These are phyloP conservation scores for Sarcodon sp. DNA, from an alignment of 768 basidiomycete genomes.

Conservation along the genomic window DNA sequence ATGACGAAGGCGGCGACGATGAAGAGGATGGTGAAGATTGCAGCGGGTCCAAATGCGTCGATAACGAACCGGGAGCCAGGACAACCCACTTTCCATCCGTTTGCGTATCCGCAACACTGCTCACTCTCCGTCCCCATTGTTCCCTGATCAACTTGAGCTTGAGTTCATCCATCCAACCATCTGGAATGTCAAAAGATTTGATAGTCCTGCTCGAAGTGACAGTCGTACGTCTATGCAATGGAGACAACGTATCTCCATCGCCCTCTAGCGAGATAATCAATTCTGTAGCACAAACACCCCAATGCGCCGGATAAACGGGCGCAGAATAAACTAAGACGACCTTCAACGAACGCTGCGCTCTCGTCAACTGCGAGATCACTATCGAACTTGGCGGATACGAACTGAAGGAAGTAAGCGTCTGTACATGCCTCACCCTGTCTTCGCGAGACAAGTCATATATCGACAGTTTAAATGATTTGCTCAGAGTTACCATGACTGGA, in stretches of 20 bases:
- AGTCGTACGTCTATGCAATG: constrained; percentile 18
- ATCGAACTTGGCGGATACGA: constrained; percentile 71
- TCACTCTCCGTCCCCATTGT: constrained; percentile 70
- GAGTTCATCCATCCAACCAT: constrained; percentile 57
- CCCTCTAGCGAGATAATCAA: constrained; percentile 39
- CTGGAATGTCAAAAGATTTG: constrained; percentile 59
- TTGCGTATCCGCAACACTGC: constrained; percentile 56
- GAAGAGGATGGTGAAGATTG: background rate
- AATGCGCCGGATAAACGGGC: constrained; percentile 73
- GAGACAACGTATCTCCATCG: constrained; percentile 8
- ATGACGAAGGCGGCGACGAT: constrained; percentile 1
- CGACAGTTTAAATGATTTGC: constrained; percentile 51
- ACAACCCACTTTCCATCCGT: constrained; percentile 84
- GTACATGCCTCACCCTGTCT: constrained; percentile 32
- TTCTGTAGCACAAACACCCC: constrained; percentile 69
- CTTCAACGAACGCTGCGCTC: constrained; percentile 35
- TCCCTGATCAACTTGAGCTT: constrained; percentile 52
- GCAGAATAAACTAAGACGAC: constrained; percentile 63
- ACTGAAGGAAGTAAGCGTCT: constrained; percentile 65
- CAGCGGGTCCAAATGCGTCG: constrained; percentile 8
- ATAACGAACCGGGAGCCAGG: constrained; percentile 39
- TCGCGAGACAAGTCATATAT: constrained; percentile 57
- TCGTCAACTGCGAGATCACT: constrained; percentile 54
- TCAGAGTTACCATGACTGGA: constrained; percentile 63
- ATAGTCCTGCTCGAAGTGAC: constrained; percentile 49